phyloP scores from a whole-genome alignment of 495 filamentous ascomycete species.

The Apiosordaria backusii region DNA sequence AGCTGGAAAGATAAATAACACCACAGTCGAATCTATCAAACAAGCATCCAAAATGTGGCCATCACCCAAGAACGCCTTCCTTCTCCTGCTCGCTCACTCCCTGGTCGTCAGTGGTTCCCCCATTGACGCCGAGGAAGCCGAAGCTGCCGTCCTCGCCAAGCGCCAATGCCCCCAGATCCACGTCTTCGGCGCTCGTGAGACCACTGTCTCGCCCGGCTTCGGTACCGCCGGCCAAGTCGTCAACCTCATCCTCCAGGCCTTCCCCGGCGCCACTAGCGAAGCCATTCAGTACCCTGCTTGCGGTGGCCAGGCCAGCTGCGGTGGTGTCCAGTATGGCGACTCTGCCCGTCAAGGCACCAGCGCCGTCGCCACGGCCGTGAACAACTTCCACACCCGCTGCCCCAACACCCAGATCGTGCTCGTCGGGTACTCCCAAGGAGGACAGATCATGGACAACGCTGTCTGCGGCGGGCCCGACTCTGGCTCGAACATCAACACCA shows the following conservation, averaged over 20 bases:
- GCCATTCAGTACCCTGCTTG: conserved; percentile 60
- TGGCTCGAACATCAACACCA: conserved; percentile 17
- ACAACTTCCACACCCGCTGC: conserved; percentile 49
- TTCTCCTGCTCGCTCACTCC: conserved; percentile 30
- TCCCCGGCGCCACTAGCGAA: conserved; percentile 53
- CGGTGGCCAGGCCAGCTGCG: conserved; percentile 49
- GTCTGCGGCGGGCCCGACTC: conserved; percentile 57
- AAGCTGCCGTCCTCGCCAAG: conserved; percentile 7
- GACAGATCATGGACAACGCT: conserved; percentile 61
- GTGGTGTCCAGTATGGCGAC: conserved; percentile 51
- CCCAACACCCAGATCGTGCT: conserved; percentile 57
- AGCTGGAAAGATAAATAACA: not conserved
- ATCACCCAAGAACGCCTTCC: conserved; percentile 28
- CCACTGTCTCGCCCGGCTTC: conserved; percentile 53
- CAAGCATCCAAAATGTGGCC: conserved; percentile 32
- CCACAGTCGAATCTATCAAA: not conserved
- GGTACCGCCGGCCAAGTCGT: conserved; percentile 53
- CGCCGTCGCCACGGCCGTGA: conserved; percentile 56
- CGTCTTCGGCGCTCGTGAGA: conserved; percentile 64
- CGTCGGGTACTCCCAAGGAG: conserved; percentile 62
- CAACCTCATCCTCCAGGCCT: conserved; percentile 49
- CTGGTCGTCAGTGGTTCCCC: conserved; percentile 30
- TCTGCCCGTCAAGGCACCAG: conserved; percentile 51
- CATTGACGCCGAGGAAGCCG: conserved; percentile 19
- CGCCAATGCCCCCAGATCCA: conserved; percentile 51